Evolutionary conservation across 139 green algal genomes (phyloP).

Genomic region (Pseudopediastrum boryanum): DNA sequence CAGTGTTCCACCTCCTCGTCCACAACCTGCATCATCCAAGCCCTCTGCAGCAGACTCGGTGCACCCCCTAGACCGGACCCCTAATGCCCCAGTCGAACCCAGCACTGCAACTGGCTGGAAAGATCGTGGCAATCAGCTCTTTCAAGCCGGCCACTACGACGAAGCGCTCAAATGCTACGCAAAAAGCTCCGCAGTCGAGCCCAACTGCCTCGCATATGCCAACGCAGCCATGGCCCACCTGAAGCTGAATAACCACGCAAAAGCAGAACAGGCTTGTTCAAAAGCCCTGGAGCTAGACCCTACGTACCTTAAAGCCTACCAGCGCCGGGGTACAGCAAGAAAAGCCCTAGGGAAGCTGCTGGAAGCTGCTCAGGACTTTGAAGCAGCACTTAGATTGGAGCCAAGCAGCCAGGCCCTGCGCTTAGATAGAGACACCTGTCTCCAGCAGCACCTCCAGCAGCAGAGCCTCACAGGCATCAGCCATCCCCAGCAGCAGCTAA

Average conservation of each 20-base stretch:
- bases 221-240: constrained; percentile 78
- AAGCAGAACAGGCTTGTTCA: constrained; percentile 68
- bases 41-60: background rate
- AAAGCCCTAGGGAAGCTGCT: constrained; percentile 47
- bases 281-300: constrained; percentile 65
- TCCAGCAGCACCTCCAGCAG: constrained; percentile 19
- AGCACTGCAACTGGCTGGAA: constrained; percentile 57
- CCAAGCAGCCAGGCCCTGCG: constrained; percentile 58
- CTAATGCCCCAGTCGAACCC: background rate
- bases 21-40: background rate
- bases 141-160: constrained; percentile 59
- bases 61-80: background rate
- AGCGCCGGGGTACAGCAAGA: constrained; percentile 63
- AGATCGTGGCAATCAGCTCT: constrained; percentile 72
- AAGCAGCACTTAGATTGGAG: constrained; percentile 69
- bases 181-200: constrained; percentile 49
- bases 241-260: constrained; percentile 46
- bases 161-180: constrained; percentile 67
- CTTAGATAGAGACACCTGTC: constrained; percentile 47
- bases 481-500: background rate
- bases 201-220: constrained; percentile 58
- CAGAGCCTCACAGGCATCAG: constrained; percentile 1
- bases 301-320: constrained; percentile 70
- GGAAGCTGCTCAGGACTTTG: constrained; percentile 68
- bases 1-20: background rate